Base-by-base conservation (phyloP, 768 basidiomycete species). In the Phlegmacium glaucopus region DNA sequence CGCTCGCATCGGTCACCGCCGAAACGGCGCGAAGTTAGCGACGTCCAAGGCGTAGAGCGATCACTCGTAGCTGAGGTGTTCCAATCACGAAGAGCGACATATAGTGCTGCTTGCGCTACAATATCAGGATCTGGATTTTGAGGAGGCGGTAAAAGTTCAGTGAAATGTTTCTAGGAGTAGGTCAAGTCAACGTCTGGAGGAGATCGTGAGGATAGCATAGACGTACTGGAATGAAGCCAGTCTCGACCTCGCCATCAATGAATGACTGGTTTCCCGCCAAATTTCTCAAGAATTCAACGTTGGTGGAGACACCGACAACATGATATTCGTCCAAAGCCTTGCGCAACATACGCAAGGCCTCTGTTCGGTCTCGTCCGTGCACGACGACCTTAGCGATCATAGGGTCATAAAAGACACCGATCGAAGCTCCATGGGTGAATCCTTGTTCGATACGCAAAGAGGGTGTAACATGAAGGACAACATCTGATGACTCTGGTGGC, bases 361-460 rank as follows among this genome's bases (percentile, higher is more conserved):
- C 90, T 2, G 81, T 80, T 16, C 94, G 78, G 64, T 94, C 87
- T 22, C 80, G 71, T 11, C 90, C 94, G 55, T 92, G 89, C 8
- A 90, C 90, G 13, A 97, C 87, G 5, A 96, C 83, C 63, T 94
- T 94, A 3, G 90, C 85, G 49, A 94, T 93, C 82, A 94, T 85
- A 0, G 91, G 90, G 57, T 94, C 91, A 62, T 94, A 94, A 64
- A 83, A 93, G 1, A 93, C 87, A 16, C 90, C 88, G 36, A 91
- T 91, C 53, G 85, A 80, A 12, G 87, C 76, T 4, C 87, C 89
- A 58, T 85, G 79, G 3, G 69, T 74, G 66, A 95, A 94, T 0
- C 94, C 94, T 63, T 94, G 90, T 59, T 95, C 94, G 9, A 96
- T 77, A n/a, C 93, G 80, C 38, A 94, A 72, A 2, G 85, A 71